A percentile compares a stretch with the other conserved stretches of the same genome.
phyloP scores from a whole-genome alignment of 345 rosid genomes.

The Atalantia buxifolia region DNA sequence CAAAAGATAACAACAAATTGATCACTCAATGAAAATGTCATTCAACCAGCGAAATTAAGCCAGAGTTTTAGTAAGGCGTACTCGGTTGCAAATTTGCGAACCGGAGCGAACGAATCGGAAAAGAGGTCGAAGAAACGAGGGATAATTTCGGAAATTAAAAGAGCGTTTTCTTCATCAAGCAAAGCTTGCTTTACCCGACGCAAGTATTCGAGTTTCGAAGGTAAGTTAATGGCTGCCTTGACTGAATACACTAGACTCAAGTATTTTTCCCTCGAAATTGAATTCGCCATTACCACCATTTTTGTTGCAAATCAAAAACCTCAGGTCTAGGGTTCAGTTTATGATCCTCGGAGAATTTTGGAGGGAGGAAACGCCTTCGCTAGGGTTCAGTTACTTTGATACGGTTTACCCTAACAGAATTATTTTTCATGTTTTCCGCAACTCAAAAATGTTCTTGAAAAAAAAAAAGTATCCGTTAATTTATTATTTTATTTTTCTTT shows the following conservation, averaged over 20 bases:
- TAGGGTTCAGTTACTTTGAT: conserved; percentile 5
- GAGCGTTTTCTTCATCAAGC: conserved; percentile 38
- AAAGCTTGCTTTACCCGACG: conserved; percentile 53
- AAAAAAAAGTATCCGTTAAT: neutral
- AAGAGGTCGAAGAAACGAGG: conserved; percentile 73
- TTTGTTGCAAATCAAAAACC: neutral
- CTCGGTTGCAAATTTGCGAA: conserved; percentile 77
- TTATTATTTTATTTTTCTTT: too few species aligned
- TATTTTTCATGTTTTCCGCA: neutral
- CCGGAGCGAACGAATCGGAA: conserved; percentile 60
- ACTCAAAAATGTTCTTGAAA: too few species aligned
- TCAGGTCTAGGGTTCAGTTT: neutral
- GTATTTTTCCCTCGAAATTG: conserved; percentile 52
- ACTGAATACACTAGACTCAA: conserved; percentile 51
- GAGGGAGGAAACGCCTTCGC: conserved; percentile 2
- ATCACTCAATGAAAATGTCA: neutral
- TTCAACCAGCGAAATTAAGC: neutral
- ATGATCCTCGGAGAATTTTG: conserved; percentile 5
- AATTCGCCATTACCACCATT: conserved; percentile 56
- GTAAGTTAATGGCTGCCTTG: conserved; percentile 50
- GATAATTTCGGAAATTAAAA: conserved; percentile 53
- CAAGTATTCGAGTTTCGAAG: conserved; percentile 64
- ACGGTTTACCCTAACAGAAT: neutral
- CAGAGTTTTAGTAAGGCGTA: conserved; percentile 29
- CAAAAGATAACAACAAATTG: neutral